Percentiles rank a stretch among this genome's conserved stretches.
These are phyloP conservation scores for Quercus rubra DNA, from an alignment of 306 rosid genomes.

Conservation along the genomic window DNA sequence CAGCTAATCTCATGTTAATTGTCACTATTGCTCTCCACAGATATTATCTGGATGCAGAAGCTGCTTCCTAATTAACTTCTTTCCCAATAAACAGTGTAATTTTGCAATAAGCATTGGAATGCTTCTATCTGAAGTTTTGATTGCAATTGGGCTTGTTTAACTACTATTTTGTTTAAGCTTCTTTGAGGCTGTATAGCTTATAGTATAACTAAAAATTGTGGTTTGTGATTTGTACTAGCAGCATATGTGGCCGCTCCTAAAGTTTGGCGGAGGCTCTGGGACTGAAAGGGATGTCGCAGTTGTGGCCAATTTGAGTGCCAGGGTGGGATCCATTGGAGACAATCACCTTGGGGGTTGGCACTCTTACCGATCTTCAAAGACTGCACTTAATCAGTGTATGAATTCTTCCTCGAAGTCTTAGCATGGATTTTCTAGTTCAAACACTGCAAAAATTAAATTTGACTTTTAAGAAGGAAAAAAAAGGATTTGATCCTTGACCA, in stretches of 20 bases:
- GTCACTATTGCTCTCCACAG: background rate
- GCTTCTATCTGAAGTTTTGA: background rate
- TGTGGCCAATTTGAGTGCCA: constrained; percentile 91
- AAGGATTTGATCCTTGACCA: background rate
- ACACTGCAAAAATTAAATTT: background rate
- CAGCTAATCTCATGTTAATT: background rate
- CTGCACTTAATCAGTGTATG: constrained; percentile 89
- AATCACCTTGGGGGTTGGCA: constrained; percentile 94
- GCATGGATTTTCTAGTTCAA: background rate
- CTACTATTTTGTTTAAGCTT: background rate
- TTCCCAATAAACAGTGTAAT: background rate
- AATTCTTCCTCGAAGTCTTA: constrained; percentile 13
- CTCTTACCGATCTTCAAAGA: constrained; percentile 88
- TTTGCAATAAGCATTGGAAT: background rate
- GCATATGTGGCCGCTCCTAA: constrained; percentile 98
- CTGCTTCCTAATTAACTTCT: background rate
- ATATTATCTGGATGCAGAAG: background rate
- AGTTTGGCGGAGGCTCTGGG: constrained; percentile 64
- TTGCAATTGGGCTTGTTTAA: background rate
- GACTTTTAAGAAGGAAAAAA: too few relatives aligned
- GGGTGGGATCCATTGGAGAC: constrained; percentile 93
- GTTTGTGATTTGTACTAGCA: constrained; percentile 29
- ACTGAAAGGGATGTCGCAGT: constrained; percentile 69
- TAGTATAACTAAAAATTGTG: background rate
- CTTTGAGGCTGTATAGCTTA: background rate